Conservation (phyloP, 257 asterid species). For the Lavandula angustifolia region DNA sequence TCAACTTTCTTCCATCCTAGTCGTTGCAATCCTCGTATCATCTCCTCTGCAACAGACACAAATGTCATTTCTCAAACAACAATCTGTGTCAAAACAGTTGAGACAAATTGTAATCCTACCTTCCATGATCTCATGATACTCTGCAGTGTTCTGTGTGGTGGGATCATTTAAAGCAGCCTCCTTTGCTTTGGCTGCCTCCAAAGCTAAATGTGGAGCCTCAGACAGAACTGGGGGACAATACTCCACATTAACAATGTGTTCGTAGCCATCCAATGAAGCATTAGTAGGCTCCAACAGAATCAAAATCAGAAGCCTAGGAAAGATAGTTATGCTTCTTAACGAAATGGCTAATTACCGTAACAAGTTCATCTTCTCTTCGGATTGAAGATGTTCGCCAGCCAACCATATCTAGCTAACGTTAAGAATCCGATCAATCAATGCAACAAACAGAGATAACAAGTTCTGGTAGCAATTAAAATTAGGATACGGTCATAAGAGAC, state of each 20-base stretch:
- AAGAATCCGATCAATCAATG: slow-evolving; percentile 41
- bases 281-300: slow-evolving; percentile 51
- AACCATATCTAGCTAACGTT: slow-evolving; percentile 73
- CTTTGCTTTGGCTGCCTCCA: slow-evolving; percentile 83
- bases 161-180: slow-evolving; percentile 83
- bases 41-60: slow-evolving; percentile 59
- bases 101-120: slow-evolving; percentile 41
- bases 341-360: slow-evolving; percentile 48
- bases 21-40: slow-evolving; percentile 78
- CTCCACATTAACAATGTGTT: slow-evolving; percentile 76
- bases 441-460: slow-evolving; percentile 28
- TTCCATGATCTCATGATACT: slow-evolving; percentile 86
- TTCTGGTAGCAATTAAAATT: slow-evolving; percentile 3
- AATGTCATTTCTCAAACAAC: slow-evolving; percentile 18
- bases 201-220: slow-evolving; percentile 64
- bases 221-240: slow-evolving; percentile 68
- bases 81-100: not conserved
- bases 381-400: slow-evolving; percentile 98
- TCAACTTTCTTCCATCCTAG: slow-evolving; percentile 86
- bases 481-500: slow-evolving; percentile 81
- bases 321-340: not conserved
- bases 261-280: slow-evolving; percentile 82
- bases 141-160: slow-evolving; percentile 50
- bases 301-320: slow-evolving; percentile 15
- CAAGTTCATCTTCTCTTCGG: slow-evolving; percentile 84